Evolutionary conservation across 1,139 yeast species (phyloP), one percentile per base, ranked within the genome.

Genomic region (Hemisphaericaspora lyxosophila): DNA sequence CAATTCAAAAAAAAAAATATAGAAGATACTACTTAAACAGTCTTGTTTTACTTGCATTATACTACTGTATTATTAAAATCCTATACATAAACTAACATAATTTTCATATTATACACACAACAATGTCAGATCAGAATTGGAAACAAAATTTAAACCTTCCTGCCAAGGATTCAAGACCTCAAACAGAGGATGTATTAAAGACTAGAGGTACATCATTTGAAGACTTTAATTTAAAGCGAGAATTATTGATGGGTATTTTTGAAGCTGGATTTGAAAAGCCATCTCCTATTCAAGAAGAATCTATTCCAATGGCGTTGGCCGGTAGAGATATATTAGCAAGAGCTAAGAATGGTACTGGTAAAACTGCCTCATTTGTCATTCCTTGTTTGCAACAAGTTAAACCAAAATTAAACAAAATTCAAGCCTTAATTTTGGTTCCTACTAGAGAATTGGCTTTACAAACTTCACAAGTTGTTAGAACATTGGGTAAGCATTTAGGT

Each of bases 231-330:
- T 78, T 92, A 54, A 89, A 88, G 60, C 80, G 98, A 64, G 96
- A 92, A 58, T 75, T 92, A 46, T 72, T 94, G 58, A 94, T 92
- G 98, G 98, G 98, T 25, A 92, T 92, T 51, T 92, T 90, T 59
- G 99, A 94, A 64, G 97, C 98, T 2, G 98, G 99, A 33, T 92
- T 92, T 57, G 99, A 92, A 62, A 88, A 86, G 59, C 98, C 99
- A 7, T 88, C 97, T 16, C 98, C 99, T 15, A 89, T 92, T 57
- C 99, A 92, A 67, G 97, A 92, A 69, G 98, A 90, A 62, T 81
- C 96, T 11, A 92, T 92, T 43, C 98, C 98, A 3, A 86, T 89
- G 60, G 97, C 97, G 1, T 75, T 92, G 37, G 85, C 95, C 35
- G 97, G 98, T 36, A 82, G 96, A 68, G 98, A 92, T 64, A 86